These are phyloP conservation scores for Laguncularia racemosa DNA, from an alignment of 345 rosid species.

Conservation along the genomic window DNA sequence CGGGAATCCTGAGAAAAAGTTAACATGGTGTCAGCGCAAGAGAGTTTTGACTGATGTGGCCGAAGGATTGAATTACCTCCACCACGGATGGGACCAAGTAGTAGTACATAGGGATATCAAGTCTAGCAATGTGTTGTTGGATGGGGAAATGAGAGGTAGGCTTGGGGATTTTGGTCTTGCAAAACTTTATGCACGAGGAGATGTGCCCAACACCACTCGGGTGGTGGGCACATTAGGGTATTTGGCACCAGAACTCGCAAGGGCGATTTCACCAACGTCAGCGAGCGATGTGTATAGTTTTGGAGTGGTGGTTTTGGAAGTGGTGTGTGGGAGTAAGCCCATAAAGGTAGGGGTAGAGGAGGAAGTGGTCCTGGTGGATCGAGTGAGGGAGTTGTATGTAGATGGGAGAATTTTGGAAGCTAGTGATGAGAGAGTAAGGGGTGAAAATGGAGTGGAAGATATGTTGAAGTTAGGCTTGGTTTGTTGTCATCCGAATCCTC, in stretches of 20 bases:
- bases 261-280: slow-evolving; percentile 40
- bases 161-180: slow-evolving; percentile 88
- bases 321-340: slow-evolving; percentile 71
- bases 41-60: slow-evolving; percentile 67
- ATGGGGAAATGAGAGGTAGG: slow-evolving; percentile 74
- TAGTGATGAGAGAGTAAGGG: slow-evolving; percentile 44
- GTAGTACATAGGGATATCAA: slow-evolving; percentile 83
- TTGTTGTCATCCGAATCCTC: slow-evolving; percentile 81
- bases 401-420: slow-evolving; percentile 46
- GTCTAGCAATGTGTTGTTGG: slow-evolving; percentile 72
- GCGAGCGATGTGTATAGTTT: slow-evolving; percentile 80
- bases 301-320: slow-evolving; percentile 83
- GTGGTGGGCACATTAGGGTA: slow-evolving; percentile 90
- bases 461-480: slow-evolving; percentile 72
- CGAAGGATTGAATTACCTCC: slow-evolving; percentile 75
- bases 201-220: slow-evolving; percentile 67
- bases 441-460: slow-evolving; percentile 58
- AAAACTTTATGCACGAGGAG: slow-evolving; percentile 65
- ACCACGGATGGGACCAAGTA: slow-evolving; percentile 87
- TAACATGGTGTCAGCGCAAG: slow-evolving; percentile 55
- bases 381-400: slow-evolving; percentile 58
- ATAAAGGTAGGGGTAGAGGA: slow-evolving; percentile 46
- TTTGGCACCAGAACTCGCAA: slow-evolving; percentile 75
- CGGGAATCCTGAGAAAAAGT: slow-evolving; percentile 36
- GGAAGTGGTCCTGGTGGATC: slow-evolving; percentile 54